A percentile compares a stretch with the other conserved stretches of the same genome.
phyloP scores from a whole-genome alignment of 495 filamentous ascomycete species.

The Aspergillus baeticus region DNA sequence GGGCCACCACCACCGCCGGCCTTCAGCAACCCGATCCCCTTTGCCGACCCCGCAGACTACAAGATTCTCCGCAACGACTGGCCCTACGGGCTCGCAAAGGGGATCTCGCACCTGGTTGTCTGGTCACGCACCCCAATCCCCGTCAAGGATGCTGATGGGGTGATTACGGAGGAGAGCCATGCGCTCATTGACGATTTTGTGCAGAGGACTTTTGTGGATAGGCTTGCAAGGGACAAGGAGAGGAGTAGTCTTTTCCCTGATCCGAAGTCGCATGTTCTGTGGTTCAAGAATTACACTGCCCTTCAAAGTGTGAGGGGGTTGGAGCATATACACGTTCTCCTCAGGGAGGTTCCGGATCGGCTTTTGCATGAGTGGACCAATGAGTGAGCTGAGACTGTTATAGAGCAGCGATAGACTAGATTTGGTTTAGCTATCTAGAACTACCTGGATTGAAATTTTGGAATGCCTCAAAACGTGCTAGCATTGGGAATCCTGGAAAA shows the following conservation, averaged over 20 bases:
- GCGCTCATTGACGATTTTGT: slow-evolving; percentile 65
- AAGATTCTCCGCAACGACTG: slow-evolving; percentile 84
- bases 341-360: slow-evolving; percentile 59
- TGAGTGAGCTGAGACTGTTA: slow-evolving; percentile 21
- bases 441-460: neutral
- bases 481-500: slow-evolving; percentile 26
- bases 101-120: slow-evolving; percentile 62
- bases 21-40: slow-evolving; percentile 55
- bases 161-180: slow-evolving; percentile 68
- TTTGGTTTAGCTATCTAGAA: neutral
- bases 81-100: slow-evolving; percentile 76
- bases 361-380: slow-evolving; percentile 62
- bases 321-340: slow-evolving; percentile 74
- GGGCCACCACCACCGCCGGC: slow-evolving; percentile 1
- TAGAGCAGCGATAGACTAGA: slow-evolving; percentile 3
- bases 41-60: slow-evolving; percentile 68
- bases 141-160: slow-evolving; percentile 55
- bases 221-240: slow-evolving; percentile 44
- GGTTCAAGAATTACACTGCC: slow-evolving; percentile 94
- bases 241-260: slow-evolving; percentile 34
- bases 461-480: slow-evolving; percentile 13
- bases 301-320: slow-evolving; percentile 81
- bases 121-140: slow-evolving; percentile 58
- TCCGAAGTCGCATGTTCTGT: slow-evolving; percentile 63
- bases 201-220: slow-evolving; percentile 59